Conservation (phyloP, 1,284 basidiomycete genomes). For the Leucoagaricus sp. region DNA sequence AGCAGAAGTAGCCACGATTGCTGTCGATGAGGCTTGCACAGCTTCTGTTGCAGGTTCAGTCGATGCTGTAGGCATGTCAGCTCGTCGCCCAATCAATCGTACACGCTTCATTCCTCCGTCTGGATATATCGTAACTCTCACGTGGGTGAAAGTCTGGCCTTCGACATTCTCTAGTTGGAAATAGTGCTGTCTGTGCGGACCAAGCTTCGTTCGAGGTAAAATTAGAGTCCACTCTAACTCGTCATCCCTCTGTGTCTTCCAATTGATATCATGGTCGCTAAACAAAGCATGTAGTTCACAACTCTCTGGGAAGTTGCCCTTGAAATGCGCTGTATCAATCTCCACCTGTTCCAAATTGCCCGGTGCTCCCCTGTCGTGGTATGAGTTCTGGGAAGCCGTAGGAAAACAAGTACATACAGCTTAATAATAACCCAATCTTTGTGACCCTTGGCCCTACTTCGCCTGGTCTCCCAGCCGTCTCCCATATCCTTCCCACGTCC, state of each 20-base stretch:
- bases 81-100: slow-evolving; percentile 75
- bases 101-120: slow-evolving; percentile 96
- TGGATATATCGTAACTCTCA: slow-evolving; percentile 88
- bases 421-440: slow-evolving; percentile 92
- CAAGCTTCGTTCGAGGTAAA: slow-evolving; percentile 78
- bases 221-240: slow-evolving; percentile 74
- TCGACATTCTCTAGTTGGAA: slow-evolving; percentile 76
- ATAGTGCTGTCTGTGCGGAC: slow-evolving; percentile 89
- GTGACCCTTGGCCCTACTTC: slow-evolving; percentile 78
- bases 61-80: slow-evolving; percentile 18
- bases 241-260: slow-evolving; percentile 38
- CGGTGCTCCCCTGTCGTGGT: slow-evolving; percentile 52
- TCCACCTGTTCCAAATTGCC: slow-evolving; percentile 81
- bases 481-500: slow-evolving; percentile 93
- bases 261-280: slow-evolving; percentile 44
- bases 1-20: neutral
- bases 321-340: slow-evolving; percentile 95
- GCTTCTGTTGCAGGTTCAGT: neutral
- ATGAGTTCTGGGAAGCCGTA: neutral
- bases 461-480: slow-evolving; percentile 98
- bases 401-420: slow-evolving; percentile 56
- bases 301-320: slow-evolving; percentile 94
- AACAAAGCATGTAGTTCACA: slow-evolving; percentile 78
- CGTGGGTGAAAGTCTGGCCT: slow-evolving; percentile 73
- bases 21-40: slow-evolving; percentile 7